Evolutionary conservation across 192 early-diverging fungal genomes (phyloP).

Genomic region (Kappamyces sp.): DNA sequence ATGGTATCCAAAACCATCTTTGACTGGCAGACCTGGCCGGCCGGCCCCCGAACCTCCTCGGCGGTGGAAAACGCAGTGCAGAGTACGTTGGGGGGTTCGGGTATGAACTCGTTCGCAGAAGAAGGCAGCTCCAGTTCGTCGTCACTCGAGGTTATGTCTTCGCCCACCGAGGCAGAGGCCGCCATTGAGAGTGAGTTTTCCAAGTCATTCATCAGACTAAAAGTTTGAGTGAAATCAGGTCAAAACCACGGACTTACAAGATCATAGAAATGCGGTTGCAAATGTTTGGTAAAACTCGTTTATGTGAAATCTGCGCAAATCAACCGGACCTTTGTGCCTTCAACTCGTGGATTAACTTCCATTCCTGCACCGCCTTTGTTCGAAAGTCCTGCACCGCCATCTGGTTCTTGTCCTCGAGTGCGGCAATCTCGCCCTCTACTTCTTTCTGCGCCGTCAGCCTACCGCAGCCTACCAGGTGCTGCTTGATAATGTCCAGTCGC

Average conservation of each 20-base stretch:
- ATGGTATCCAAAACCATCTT: slow-evolving; percentile 38
- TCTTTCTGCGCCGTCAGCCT: not conserved
- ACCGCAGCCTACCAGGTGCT: slow-evolving; percentile 11
- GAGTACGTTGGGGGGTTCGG: no score
- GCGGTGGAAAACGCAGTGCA: no score
- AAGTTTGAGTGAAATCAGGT: not conserved
- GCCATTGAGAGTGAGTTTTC: no score
- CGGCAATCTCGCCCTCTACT: slow-evolving; percentile 4
- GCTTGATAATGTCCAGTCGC: slow-evolving; percentile 10
- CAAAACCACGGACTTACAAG: no score
- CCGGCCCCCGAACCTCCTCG: slow-evolving; percentile 10
- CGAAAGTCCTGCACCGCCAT: slow-evolving; percentile 10
- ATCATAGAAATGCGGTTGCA: no score
- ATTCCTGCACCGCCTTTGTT: slow-evolving; percentile 1
- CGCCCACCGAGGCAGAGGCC: no score
- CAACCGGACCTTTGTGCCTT: not conserved
- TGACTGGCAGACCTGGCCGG: slow-evolving; percentile 15
- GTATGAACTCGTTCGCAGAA: no score
- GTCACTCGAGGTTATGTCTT: no score
- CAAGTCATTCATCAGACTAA: no score
- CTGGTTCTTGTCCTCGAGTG: slow-evolving; percentile 9
- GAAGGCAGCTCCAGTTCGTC: no score
- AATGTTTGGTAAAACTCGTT: no score
- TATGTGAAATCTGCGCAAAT: no score
- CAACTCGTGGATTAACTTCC: slow-evolving; percentile 14